phyloP scores from a whole-genome alignment of 768 basidiomycete genomes.

The Boletus sensibilis region DNA sequence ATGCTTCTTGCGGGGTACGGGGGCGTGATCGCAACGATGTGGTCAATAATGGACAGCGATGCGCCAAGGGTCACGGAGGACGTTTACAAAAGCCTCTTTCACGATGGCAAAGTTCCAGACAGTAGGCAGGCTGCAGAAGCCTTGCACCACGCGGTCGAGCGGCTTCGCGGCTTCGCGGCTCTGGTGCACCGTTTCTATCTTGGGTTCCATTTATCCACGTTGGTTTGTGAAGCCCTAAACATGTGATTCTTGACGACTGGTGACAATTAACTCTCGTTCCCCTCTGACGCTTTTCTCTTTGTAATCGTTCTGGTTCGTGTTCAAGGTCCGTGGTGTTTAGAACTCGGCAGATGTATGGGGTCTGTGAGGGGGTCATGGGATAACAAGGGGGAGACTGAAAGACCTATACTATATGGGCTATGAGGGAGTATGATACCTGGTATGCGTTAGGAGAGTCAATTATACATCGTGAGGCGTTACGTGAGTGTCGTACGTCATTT shows the following conservation, averaged over 20 bases:
- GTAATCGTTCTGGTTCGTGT: neutral
- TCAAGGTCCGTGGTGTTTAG: neutral
- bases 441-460: neutral
- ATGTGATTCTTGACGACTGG: neutral
- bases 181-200: neutral
- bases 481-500: neutral
- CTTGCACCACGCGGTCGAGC: neutral
- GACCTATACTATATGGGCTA: neutral
- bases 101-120: neutral
- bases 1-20: constrained; percentile 3
- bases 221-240: neutral
- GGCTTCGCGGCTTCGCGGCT: neutral
- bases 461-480: neutral
- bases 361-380: neutral
- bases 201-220: neutral
- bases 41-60: neutral
- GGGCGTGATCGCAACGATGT: neutral
- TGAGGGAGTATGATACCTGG: neutral
- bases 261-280: neutral
- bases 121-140: neutral
- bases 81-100: neutral
- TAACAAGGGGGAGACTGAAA: neutral
- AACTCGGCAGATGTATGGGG: neutral
- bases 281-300: neutral
- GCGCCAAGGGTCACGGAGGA: neutral